These are phyloP conservation scores for Echria macrotheca DNA, from an alignment of 495 filamentous ascomycete species.

Conservation along the genomic window DNA sequence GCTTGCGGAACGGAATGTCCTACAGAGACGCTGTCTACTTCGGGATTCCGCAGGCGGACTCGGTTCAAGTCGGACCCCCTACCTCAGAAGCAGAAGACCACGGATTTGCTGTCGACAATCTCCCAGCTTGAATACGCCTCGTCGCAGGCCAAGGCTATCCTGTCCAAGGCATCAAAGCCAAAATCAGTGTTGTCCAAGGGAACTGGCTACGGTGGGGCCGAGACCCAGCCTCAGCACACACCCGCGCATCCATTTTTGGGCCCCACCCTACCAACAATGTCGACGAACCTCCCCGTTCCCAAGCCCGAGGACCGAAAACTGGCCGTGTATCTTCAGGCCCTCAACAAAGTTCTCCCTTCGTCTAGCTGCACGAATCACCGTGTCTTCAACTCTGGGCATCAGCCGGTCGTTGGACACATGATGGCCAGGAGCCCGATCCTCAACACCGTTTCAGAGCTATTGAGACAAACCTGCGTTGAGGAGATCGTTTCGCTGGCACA, in stretches of 20 bases:
- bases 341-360: conserved; percentile 14
- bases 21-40: too few species aligned
- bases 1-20: conserved; percentile 24
- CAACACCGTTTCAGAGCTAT: conserved; percentile 20
- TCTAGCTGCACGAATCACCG: too few species aligned
- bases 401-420: conserved; percentile 19
- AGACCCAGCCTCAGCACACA: background rate
- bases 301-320: background rate
- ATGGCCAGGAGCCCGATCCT: conserved; percentile 31
- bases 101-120: too few species aligned
- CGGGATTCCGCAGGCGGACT: too few species aligned
- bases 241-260: background rate
- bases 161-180: background rate
- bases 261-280: background rate
- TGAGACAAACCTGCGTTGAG: conserved; percentile 26
- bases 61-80: too few species aligned
- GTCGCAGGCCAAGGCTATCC: background rate
- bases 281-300: too few species aligned
- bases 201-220: conserved; percentile 20
- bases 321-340: conserved; percentile 14
- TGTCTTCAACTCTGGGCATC: too few species aligned
- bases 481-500: conserved; percentile 18
- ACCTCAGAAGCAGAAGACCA: too few species aligned
- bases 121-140: too few species aligned
- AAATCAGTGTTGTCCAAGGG: conserved; percentile 20